phyloP scores from a whole-genome alignment of 768 basidiomycete genomes.

The Jaapia argillacea region DNA sequence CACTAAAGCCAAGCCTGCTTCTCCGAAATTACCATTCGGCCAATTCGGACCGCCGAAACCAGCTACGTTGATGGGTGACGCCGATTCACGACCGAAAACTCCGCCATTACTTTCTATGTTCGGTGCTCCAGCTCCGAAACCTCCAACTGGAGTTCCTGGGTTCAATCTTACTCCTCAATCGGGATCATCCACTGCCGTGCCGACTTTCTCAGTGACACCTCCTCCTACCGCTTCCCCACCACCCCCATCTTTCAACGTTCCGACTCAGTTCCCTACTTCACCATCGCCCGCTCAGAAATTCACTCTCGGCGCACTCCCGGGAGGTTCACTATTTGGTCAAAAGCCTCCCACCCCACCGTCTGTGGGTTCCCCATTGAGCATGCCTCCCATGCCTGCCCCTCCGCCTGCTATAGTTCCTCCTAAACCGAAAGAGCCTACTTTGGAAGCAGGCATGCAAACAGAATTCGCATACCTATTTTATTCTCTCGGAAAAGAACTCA shows the following conservation, averaged over 20 bases:
- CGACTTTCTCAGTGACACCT: neutral
- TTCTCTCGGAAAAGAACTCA: constrained; percentile 40
- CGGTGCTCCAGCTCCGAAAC: neutral
- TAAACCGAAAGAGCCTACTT: constrained; percentile 14
- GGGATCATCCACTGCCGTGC: neutral
- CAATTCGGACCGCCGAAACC: neutral
- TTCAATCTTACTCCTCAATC: constrained; percentile 6
- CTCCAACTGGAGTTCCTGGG: neutral
- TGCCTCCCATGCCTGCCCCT: too few species aligned
- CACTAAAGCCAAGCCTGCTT: neutral
- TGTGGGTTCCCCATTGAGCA: constrained; percentile 2
- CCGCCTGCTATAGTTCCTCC: constrained; percentile 6
- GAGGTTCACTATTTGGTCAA: neutral
- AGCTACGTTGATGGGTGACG: neutral
- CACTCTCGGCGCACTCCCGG: too few species aligned
- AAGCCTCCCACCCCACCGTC: constrained; percentile 1
- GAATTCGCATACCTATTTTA: constrained; percentile 45
- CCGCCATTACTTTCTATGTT: constrained; percentile 28
- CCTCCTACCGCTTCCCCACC: neutral
- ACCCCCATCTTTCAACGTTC: neutral
- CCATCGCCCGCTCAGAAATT: neutral
- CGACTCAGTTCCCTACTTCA: neutral
- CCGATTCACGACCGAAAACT: constrained; percentile 31
- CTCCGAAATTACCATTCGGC: neutral
- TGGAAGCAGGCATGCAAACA: constrained; percentile 58